Evolutionary conservation across 2,329 filamentous ascomycete species (phyloP), one percentile per base, ranked within the genome.

Genomic region (Beauveria scarabaeidicola): DNA sequence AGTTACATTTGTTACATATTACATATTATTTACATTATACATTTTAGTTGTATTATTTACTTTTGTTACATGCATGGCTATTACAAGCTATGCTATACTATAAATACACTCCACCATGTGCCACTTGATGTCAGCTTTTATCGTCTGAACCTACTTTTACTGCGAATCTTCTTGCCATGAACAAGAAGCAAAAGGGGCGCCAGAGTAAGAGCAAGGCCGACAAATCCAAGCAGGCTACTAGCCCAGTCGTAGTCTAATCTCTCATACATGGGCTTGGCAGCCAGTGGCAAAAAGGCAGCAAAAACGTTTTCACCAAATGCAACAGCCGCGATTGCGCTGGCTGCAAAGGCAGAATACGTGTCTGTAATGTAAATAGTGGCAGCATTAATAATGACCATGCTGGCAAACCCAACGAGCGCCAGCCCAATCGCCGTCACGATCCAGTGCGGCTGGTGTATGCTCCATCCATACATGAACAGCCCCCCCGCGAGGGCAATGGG

Each of bases 391-490:
- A 63, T 52, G n/a, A 61, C 51, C 44, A 59, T 63, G 46, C 51
- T 63, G 9, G 59, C 61, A n/a, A 59, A 63, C 3, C 61, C 61
- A 3, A 53, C 57, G 3, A 63, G 55, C 19, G 48, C 59, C 4
- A 63, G 55, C 1, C 54, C 59, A n/a, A 57, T 43, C 2, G 61
- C 59, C 3, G 52, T 23, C 1, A 61, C 59, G 17, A 63, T 60
- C 61, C 61, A 63, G 23, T 63, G 59, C n/a, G 61, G 38, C 46
- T 61, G 59, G 51, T 55, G 41, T 2, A 59, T 57, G 44, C 51
- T 55, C 61, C 61, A 63, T 5, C 59, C 61, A 19, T 63, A 63
- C 46, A 61, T 50, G 59, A 63, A 61, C n/a, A 63, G 23, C 0
- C 61, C 61, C 5, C 61, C 61, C 1, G 61, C 59, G 13, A 63